phyloP scores from a whole-genome alignment of 495 filamentous ascomycete genomes.

The Hypoxylon subgilvum region DNA sequence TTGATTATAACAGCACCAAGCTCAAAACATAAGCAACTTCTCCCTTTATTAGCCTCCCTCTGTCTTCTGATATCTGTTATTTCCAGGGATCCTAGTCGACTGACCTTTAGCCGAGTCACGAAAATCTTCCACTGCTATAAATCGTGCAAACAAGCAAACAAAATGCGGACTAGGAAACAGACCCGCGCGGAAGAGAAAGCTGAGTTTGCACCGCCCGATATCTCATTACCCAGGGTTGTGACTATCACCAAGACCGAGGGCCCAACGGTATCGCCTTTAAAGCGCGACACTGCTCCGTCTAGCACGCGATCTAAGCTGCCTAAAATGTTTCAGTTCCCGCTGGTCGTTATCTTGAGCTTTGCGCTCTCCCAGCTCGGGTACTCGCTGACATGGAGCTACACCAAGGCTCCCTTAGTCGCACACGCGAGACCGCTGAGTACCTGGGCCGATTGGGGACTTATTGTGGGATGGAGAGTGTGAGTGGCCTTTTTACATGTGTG shows the following conservation, averaged over 20 bases:
- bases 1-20: slow-evolving; percentile 6
- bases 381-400: slow-evolving; percentile 56
- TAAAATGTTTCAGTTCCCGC: slow-evolving; percentile 60
- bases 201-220: background rate
- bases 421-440: slow-evolving; percentile 67
- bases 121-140: background rate
- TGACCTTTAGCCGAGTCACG: background rate
- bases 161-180: slow-evolving; percentile 36
- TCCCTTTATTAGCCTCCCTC: too few relatives aligned
- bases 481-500: slow-evolving; percentile 28
- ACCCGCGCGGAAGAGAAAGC: slow-evolving; percentile 27
- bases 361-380: slow-evolving; percentile 62
- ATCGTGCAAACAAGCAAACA: slow-evolving; percentile 1
- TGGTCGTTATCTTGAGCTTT: slow-evolving; percentile 69
- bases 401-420: slow-evolving; percentile 61
- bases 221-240: slow-evolving; percentile 13
- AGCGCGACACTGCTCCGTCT: slow-evolving; percentile 2
- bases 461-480: slow-evolving; percentile 70
- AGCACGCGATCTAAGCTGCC: slow-evolving; percentile 54
- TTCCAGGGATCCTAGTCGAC: background rate
- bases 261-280: slow-evolving; percentile 18
- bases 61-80: background rate
- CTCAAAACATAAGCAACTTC: too few relatives aligned
- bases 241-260: slow-evolving; percentile 38
- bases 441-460: slow-evolving; percentile 63